phyloP scores from a whole-genome alignment of 1,284 basidiomycete genomes.

The Chalciporus sp. region DNA sequence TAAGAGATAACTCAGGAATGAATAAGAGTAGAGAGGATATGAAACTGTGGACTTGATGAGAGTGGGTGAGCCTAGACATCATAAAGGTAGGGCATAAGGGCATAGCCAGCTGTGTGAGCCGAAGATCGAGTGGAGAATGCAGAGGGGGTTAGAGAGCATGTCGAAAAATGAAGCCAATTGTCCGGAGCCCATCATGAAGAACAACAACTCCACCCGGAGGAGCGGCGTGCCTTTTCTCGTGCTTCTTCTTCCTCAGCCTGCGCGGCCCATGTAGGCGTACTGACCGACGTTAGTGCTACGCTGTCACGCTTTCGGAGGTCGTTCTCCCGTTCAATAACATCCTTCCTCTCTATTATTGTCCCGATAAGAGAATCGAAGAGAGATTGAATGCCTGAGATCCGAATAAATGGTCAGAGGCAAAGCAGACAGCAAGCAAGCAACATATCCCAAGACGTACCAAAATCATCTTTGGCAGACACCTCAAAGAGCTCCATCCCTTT shows the following conservation, averaged over 20 bases:
- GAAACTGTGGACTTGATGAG: constrained; percentile 20
- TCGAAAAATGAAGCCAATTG: constrained; percentile 6
- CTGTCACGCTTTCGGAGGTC: constrained; percentile 77
- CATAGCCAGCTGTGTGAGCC: constrained; percentile 28
- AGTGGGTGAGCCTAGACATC: constrained; percentile 23
- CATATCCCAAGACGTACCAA: constrained; percentile 49
- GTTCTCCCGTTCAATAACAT: constrained; percentile 77
- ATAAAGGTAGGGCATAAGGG: constrained; percentile 28
- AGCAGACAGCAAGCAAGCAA: background rate
- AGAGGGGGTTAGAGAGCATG: constrained; percentile 18
- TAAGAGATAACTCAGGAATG: constrained; percentile 39
- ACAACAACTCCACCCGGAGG: constrained; percentile 68
- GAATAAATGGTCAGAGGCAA: constrained; percentile 12
- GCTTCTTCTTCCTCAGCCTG: constrained; percentile 82
- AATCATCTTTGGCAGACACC: constrained; percentile 83
- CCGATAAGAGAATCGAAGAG: constrained; percentile 77
- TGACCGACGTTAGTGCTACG: constrained; percentile 65
- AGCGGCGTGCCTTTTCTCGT: constrained; percentile 60
- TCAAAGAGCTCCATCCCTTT: constrained; percentile 84
- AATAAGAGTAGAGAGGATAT: constrained; percentile 37
- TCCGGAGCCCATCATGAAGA: constrained; percentile 38
- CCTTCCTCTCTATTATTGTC: constrained; percentile 75
- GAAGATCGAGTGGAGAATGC: constrained; percentile 9
- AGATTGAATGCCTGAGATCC: constrained; percentile 65
- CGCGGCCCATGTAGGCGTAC: constrained; percentile 70